phyloP scores from a whole-genome alignment of 2,329 filamentous ascomycete genomes.

The Harringtonia aguacate region DNA sequence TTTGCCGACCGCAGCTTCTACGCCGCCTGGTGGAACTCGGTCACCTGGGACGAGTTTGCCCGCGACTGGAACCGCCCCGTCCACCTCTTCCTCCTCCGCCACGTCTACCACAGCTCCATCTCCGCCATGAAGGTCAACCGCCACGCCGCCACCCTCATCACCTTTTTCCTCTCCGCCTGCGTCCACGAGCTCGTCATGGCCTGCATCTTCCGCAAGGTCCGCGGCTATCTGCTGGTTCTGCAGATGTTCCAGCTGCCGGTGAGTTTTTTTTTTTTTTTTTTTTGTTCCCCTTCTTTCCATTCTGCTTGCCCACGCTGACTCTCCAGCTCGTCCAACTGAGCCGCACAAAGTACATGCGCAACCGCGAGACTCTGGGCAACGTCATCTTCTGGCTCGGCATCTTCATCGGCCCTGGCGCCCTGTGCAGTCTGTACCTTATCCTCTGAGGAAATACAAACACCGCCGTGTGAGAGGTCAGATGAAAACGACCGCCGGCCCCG shows the following conservation, averaged over 20 bases:
- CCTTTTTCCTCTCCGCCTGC: conserved; percentile 60
- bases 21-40: conserved; percentile 52
- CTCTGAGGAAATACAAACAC: conserved; percentile 25
- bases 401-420: conserved; percentile 62
- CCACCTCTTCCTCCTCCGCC: conserved; percentile 65
- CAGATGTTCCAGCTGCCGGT: conserved; percentile 66
- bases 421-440: conserved; percentile 51
- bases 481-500: no score
- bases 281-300: background rate
- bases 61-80: conserved; percentile 71
- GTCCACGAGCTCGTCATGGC: conserved; percentile 73
- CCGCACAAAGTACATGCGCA: conserved; percentile 54
- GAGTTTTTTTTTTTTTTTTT: conserved; percentile 14
- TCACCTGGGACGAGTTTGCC: conserved; percentile 65
- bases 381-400: conserved; percentile 69
- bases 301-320: conserved; percentile 2
- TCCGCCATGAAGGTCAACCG: conserved; percentile 61
- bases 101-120: conserved; percentile 72
- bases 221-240: conserved; percentile 61
- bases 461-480: no score
- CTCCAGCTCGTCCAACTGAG: conserved; percentile 50
- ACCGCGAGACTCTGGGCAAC: conserved; percentile 55
- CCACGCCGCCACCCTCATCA: conserved; percentile 62
- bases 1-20: conserved; percentile 72
- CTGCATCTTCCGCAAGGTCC: conserved; percentile 67